Percentiles rank a stretch among this genome's conserved stretches.
These are phyloP conservation scores for Musa schizocarpa DNA, from an alignment of 176 grass and related monocot species.

Conservation along the genomic window DNA sequence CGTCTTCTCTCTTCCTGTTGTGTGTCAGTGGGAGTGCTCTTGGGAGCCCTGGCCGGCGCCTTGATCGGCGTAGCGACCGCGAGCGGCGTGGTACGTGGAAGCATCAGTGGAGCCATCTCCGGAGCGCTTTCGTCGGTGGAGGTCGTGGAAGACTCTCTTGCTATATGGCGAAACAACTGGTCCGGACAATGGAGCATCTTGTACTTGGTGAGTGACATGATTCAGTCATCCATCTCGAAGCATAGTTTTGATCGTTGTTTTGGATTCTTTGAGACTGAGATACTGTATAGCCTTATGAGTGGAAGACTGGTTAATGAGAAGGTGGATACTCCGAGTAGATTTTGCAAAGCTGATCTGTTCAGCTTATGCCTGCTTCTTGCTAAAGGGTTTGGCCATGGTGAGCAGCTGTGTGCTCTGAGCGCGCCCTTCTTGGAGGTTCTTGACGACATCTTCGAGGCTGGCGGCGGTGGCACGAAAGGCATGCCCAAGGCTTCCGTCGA, in stretches of 20 bases:
- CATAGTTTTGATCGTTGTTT: not conserved
- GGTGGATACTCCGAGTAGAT: no score
- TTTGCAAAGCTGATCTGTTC: not conserved
- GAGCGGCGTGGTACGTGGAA: conserved; percentile 40
- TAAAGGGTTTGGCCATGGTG: not conserved
- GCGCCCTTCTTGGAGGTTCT: conserved; percentile 46
- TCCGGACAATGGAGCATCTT: conserved; percentile 67
- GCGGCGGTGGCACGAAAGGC: conserved; percentile 33
- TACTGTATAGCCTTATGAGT: conserved; percentile 70
- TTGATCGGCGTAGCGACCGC: conserved; percentile 70
- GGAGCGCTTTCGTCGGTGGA: conserved; percentile 76
- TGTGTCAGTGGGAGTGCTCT: conserved; percentile 46
- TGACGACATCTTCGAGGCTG: conserved; percentile 44
- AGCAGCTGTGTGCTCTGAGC: conserved; percentile 53
- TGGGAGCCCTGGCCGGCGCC: conserved; percentile 57
- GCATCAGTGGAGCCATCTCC: conserved; percentile 33
- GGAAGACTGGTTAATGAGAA: conserved; percentile 5
- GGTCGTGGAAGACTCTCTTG: conserved; percentile 66
- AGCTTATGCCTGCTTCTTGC: conserved; percentile 36
- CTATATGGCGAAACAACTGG: conserved; percentile 61
- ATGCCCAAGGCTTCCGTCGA: conserved; percentile 31
- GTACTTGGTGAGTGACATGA: conserved; percentile 46
- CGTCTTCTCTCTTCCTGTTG: not conserved
- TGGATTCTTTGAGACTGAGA: conserved; percentile 35
- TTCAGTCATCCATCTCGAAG: not conserved